Evolutionary conservation across 306 rosid species (phyloP), one percentile per base, ranked within the genome.

Genomic region (Gillenia trifoliata): DNA sequence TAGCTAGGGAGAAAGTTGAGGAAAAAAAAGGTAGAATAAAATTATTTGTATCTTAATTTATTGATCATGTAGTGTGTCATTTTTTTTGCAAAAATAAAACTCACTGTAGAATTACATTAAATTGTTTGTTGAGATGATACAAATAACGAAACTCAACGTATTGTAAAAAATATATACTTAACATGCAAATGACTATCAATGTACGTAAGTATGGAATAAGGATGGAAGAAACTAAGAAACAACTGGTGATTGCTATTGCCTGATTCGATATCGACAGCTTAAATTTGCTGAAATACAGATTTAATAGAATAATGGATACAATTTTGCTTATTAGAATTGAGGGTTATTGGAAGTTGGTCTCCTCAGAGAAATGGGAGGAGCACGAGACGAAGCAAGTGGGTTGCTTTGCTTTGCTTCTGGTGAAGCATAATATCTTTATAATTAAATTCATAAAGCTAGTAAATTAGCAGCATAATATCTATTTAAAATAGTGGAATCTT

Each of bases 331-430:
- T 73, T 68, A 54, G 69, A 73, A 45, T 76, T 34, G 74, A 79
- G 84, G 73, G 73, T 80, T 79, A 72, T 59, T 83, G 80, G 85
- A 67, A 81, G 84, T 71, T 79, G 85, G 80, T 82, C 73, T 75
- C 72, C 52, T 36, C 66, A 72, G 73, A 43, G 52, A 77, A 65
- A 64, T 47, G 93, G 97, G 89, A 70, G 85, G 85, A 87, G 83
- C 89, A 86, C 94, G 82, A 89, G 93, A 82, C 78, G 62, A 45
- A 77, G 86, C 90, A 83, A 83, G 88, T 86, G 86, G 93, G 63
- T 41, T 75, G 78, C 74, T 72, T 81, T 84, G 84, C 64, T 79
- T 78, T 85, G 78, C 82, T 78, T 81, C 79, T 82, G 76, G 34
- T 80, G 77, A 82, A 77, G 75, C 47, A 75, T 66, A 41, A 23